Conservation (phyloP, 1,139 yeast genomes). For the Pneumocystis oryctolagi region DNA sequence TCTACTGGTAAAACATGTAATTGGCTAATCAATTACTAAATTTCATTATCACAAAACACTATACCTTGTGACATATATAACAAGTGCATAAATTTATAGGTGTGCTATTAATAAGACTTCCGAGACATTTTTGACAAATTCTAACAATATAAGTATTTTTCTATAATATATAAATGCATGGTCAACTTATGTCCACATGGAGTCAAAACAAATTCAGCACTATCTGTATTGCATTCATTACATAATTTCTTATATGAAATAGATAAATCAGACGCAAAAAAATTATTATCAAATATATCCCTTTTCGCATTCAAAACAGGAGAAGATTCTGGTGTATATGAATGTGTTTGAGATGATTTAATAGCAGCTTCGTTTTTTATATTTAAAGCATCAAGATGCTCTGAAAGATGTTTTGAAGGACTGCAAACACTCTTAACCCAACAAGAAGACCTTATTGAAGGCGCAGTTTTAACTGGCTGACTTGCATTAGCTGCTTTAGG, state of each 20-base stretch:
- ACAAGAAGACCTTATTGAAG: background rate
- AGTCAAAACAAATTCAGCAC: background rate
- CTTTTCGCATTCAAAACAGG: background rate
- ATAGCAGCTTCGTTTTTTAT: background rate
- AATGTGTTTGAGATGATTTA: background rate
- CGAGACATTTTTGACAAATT: background rate
- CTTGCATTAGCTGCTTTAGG: background rate
- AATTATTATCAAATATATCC: background rate
- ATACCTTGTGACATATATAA: background rate
- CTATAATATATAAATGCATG: background rate
- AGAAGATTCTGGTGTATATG: background rate
- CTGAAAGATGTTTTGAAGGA: background rate
- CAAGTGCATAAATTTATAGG: background rate
- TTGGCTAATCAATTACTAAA: background rate
- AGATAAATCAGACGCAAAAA: background rate
- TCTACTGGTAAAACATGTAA: background rate
- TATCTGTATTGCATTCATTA: background rate
- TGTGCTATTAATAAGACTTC: background rate
- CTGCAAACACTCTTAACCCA: background rate
- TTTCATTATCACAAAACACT: background rate
- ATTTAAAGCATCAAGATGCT: background rate
- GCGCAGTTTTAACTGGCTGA: background rate
- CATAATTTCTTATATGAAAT: background rate
- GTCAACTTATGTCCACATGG: background rate
- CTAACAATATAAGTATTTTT: background rate